phyloP scores from a whole-genome alignment of 345 rosid genomes.

The Bruguiera sexangula region DNA sequence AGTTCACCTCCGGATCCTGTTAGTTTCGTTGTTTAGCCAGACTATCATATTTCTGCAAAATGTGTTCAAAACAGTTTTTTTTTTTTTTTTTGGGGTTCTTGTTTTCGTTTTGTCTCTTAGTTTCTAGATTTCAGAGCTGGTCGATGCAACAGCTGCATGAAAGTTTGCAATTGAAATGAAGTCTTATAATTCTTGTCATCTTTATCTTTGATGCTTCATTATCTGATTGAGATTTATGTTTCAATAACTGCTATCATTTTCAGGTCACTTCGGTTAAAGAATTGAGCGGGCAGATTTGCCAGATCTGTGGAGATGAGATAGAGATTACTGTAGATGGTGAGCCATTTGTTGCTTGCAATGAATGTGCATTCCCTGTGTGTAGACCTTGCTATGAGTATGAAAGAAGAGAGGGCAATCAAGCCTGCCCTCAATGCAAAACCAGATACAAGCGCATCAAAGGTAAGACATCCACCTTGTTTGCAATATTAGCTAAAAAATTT shows the following conservation, averaged over 20 bases:
- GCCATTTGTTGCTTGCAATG: slow-evolving; percentile 92
- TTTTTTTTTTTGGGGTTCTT: background rate
- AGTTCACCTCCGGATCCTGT: no score
- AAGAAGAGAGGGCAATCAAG: slow-evolving; percentile 87
- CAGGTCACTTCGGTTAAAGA: slow-evolving; percentile 73
- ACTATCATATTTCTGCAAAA: slow-evolving; percentile 1
- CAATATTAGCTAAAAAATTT: background rate
- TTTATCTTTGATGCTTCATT: slow-evolving; percentile 6
- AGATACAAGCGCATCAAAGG: slow-evolving; percentile 88
- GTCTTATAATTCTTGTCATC: slow-evolving; percentile 1
- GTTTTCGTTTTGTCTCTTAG: background rate
- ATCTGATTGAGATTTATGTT: slow-evolving; percentile 13
- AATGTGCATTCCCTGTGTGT: slow-evolving; percentile 97
- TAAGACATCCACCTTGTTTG: slow-evolving; percentile 7
- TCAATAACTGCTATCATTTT: slow-evolving; percentile 8
- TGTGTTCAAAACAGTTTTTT: background rate
- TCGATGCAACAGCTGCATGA: slow-evolving; percentile 17
- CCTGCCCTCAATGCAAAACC: slow-evolving; percentile 93
- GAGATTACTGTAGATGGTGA: slow-evolving; percentile 67
- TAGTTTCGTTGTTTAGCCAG: background rate
- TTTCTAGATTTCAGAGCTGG: slow-evolving; percentile 25
- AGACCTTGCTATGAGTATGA: slow-evolving; percentile 89
- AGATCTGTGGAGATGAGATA: slow-evolving; percentile 91
- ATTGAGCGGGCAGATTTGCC: slow-evolving; percentile 72
- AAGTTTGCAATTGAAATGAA: slow-evolving; percentile 16